Conservation (phyloP, 2,329 filamentous ascomycete species). For the Ceratocystis cacaofunesta region DNA sequence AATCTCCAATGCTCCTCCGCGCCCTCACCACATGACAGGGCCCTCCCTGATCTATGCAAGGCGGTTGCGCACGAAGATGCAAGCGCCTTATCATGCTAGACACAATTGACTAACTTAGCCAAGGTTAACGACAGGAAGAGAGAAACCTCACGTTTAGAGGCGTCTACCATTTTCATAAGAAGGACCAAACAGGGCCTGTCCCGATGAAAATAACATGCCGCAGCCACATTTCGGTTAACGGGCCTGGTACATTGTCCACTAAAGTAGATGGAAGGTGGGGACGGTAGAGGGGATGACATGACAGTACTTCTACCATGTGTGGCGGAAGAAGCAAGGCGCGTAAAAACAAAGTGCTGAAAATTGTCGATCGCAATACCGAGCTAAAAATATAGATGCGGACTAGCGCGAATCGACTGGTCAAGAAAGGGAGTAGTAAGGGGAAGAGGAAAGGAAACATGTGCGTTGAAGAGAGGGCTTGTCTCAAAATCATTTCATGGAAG, state of each 20-base stretch:
- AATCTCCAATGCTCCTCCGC: not conserved
- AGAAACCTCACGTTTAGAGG: not conserved
- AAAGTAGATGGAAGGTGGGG: not conserved
- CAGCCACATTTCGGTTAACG: conserved; percentile 4
- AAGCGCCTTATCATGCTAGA: not conserved
- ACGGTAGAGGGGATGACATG: not conserved
- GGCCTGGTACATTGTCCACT: not conserved
- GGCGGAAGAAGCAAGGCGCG: not conserved
- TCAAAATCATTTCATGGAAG: not conserved
- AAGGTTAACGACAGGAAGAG: not conserved
- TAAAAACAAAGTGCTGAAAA: too few species aligned
- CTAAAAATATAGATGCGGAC: not conserved
- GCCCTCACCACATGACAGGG: not conserved
- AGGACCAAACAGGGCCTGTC: not conserved
- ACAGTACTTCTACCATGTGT: not conserved
- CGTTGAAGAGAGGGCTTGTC: not conserved
- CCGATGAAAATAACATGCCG: not conserved
- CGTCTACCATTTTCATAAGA: not conserved
- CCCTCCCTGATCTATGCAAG: not conserved
- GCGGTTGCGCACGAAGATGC: not conserved
- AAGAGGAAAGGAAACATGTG: conserved; percentile 1
- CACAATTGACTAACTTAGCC: not conserved
- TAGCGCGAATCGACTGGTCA: not conserved
- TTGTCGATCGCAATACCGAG: not conserved
- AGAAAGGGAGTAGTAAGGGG: conserved; percentile 3